Conservation (phyloP, 495 filamentous ascomycete species). For the Lophiostoma macrostomum region DNA sequence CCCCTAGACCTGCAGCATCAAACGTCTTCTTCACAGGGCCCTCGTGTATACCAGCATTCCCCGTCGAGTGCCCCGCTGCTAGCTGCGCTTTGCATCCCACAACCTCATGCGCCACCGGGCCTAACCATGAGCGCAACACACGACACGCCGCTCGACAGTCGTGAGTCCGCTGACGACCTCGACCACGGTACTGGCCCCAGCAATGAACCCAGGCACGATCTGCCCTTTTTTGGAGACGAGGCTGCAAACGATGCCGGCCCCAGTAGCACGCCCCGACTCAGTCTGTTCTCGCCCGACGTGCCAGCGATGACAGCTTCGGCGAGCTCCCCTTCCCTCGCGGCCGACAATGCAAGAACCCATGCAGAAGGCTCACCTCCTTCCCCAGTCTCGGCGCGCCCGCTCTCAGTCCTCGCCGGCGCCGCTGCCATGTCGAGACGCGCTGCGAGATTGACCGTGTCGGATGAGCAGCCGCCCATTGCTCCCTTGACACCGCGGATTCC, state of each 20-base stretch:
- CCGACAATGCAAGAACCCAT: too few relatives aligned
- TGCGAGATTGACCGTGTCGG: conserved; percentile 18
- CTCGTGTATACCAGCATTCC: too few relatives aligned
- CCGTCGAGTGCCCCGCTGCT: neutral
- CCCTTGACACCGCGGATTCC: conserved; percentile 18
- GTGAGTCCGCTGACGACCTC: too few relatives aligned
- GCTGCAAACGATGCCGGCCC: neutral
- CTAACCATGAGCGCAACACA: conserved; percentile 2
- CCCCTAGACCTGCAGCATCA: too few relatives aligned
- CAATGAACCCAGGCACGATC: neutral
- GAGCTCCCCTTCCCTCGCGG: neutral
- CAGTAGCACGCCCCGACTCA: conserved; percentile 7
- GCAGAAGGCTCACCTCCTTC: too few relatives aligned
- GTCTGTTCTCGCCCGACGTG: conserved; percentile 18
- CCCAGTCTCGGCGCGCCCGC: conserved; percentile 25
- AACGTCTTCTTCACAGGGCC: too few relatives aligned
- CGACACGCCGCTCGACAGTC: neutral
- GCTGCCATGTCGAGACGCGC: conserved; percentile 16
- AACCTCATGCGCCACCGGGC: neutral
- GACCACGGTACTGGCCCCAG: neutral
- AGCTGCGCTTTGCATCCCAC: neutral
- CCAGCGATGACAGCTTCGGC: neutral
- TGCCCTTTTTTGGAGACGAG: neutral
- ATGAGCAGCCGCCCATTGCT: conserved; percentile 19
- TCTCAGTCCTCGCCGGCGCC: conserved; percentile 11